Conservation (phyloP, 495 filamentous ascomycete species). For the Wilcoxina mikolae region DNA sequence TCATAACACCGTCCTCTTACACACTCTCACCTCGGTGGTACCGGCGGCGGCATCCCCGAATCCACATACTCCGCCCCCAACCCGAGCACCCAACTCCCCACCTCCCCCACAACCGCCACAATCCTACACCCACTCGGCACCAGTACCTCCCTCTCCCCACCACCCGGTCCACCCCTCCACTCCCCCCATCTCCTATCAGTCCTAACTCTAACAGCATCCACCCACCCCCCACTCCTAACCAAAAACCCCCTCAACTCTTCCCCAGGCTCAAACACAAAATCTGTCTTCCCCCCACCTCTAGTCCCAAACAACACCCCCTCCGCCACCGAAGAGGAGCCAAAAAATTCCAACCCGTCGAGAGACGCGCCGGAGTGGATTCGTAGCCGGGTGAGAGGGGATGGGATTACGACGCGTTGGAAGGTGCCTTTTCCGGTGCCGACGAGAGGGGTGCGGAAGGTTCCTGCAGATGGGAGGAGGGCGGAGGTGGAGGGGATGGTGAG, state of each 20-base stretch:
- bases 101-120: neutral
- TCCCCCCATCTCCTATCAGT: neutral
- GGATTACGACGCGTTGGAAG: neutral
- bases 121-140: neutral
- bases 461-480: neutral
- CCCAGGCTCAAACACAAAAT: neutral
- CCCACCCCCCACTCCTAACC: neutral
- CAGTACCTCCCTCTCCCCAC: neutral
- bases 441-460: neutral
- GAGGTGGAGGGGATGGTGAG: neutral
- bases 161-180: conserved; percentile 1
- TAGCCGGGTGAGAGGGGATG: neutral
- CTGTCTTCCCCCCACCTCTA: neutral
- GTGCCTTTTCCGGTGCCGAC: conserved; percentile 1
- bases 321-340: neutral
- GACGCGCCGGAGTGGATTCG: neutral
- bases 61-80: conserved; percentile 4
- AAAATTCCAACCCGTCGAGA: conserved; percentile 4
- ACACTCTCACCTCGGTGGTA: neutral
- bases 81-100: conserved; percentile 1
- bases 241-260: conserved; percentile 2
- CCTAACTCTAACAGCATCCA: neutral
- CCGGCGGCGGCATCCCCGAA: neutral
- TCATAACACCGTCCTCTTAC: too few species aligned
- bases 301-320: neutral